Base-by-base conservation (phyloP, 2,329 filamentous ascomycete species). In the Thermoascus crustaceus region DNA sequence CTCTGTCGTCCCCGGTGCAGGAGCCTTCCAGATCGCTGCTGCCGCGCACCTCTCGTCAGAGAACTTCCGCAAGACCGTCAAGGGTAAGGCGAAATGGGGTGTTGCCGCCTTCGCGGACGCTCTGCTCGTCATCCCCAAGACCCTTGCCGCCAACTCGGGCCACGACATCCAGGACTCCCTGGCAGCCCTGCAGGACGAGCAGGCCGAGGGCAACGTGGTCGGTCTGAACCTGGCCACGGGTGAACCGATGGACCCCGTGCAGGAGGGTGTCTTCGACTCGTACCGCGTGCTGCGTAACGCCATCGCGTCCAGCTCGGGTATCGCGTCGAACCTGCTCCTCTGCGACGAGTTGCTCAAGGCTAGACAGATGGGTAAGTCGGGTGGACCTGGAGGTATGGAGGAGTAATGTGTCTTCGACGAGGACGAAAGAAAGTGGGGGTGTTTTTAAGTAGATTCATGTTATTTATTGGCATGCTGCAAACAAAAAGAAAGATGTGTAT, bases 291-390 rank as follows among this genome's bases (percentile, higher is more conserved):
- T 98, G 52, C 77, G 91, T 49, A 96, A 96, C 69, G 87, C 82
- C 60, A 79, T 98, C 44, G 87, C 91, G 3, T 95, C 88, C 21
- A 91, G 87, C 61, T 83, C 89, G 17, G 86, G 91, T 44, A 98
- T 98, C 55, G 89, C 91, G 4, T 89, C 85, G 7, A 98, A 98
- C 67, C 71, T 98, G 46, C 70, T 98, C 47, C 75, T 98, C 32
- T 98, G 91, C 55, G 91, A 98, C 55, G 91, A 98, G 72, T 75
- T 98, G 70, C 72, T 98, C 53, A 98, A 98, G 74, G 91, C 91
- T 42, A 76, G 91, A 60, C 89, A 98, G 70, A 98, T 98, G 91
- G 82, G 61, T 35, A 60, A 57, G 46, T 50, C 57, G 33, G 54
- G 60, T 37, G 63, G 57, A 27, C 65, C 65, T 37, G 62, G 54